phyloP scores from a whole-genome alignment of 2,329 filamentous ascomycete species.

The Fusarium verrucosum region DNA sequence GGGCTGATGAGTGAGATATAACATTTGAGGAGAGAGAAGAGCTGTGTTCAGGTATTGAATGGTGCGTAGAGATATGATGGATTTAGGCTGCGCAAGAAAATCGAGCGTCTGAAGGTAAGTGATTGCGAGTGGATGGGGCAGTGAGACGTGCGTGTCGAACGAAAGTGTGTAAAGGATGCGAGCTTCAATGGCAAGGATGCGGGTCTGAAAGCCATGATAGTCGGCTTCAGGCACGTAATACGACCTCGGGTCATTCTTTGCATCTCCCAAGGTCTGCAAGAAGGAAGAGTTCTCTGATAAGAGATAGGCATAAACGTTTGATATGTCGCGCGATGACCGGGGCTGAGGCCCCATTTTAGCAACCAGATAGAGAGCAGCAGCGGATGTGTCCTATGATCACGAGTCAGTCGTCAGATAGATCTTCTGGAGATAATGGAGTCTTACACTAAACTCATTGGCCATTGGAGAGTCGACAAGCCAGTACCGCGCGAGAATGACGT shows the following conservation, averaged over 20 bases:
- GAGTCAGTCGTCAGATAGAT: conserved; percentile 3
- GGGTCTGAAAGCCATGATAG: conserved; percentile 71
- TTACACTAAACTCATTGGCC: conserved; percentile 66
- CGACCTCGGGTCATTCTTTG: conserved; percentile 56
- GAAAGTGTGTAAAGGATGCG: conserved; percentile 78
- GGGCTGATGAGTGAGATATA: conserved; percentile 94
- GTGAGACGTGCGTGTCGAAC: conserved; percentile 84
- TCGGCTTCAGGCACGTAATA: conserved; percentile 78
- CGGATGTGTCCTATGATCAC: conserved; percentile 74
- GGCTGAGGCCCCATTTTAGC: conserved; percentile 84
- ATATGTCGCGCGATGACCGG: conserved; percentile 79
- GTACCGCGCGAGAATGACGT: conserved; percentile 82
- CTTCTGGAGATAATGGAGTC: conserved; percentile 13
- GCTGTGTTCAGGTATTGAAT: conserved; percentile 87
- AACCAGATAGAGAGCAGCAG: conserved; percentile 81
- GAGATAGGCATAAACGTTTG: conserved; percentile 87
- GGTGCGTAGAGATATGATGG: conserved; percentile 69
- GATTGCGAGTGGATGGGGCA: conserved; percentile 86
- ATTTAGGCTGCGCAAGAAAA: conserved; percentile 59
- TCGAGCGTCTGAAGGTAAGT: conserved; percentile 94
- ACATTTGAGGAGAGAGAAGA: conserved; percentile 84
- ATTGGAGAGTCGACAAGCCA: conserved; percentile 71
- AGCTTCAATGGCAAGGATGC: conserved; percentile 78
- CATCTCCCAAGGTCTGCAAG: conserved; percentile 53
- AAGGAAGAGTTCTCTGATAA: conserved; percentile 68